Evolutionary conservation across 2,329 filamentous ascomycete species (phyloP).

Genomic region (Thermoascus crustaceus): DNA sequence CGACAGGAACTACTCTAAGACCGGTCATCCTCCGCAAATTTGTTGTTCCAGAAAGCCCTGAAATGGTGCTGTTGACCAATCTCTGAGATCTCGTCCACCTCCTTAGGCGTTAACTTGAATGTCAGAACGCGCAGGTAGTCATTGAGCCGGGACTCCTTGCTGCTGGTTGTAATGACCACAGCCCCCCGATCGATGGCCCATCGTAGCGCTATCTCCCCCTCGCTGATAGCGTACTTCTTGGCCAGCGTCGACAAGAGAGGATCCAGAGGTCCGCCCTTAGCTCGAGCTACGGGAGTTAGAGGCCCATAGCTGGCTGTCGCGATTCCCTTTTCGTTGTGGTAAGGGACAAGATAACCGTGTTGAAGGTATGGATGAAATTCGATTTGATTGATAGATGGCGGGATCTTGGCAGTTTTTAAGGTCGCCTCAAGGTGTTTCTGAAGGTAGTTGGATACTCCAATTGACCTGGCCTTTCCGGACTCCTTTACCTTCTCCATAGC

Average conservation of each 20-base stretch:
- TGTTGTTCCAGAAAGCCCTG: constrained; percentile 45
- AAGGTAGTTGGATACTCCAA: constrained; percentile 56
- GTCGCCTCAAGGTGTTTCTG: constrained; percentile 47
- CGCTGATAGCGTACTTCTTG: constrained; percentile 54
- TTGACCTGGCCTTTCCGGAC: constrained; percentile 51
- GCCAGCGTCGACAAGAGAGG: constrained; percentile 42
- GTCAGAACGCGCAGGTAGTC: constrained; percentile 49
- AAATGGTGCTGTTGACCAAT: constrained; percentile 44
- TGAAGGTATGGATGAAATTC: constrained; percentile 43
- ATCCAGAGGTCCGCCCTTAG: constrained; percentile 48
- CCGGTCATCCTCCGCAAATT: constrained; percentile 39
- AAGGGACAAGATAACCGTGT: constrained; percentile 33
- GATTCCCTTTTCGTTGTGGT: constrained; percentile 36
- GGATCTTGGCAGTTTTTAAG: constrained; percentile 31
- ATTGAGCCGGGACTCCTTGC: constrained; percentile 51
- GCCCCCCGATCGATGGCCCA: constrained; percentile 56
- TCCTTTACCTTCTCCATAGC: constrained; percentile 51
- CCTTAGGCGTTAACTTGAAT: constrained; percentile 52
- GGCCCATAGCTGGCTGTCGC: constrained; percentile 34
- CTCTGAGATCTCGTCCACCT: constrained; percentile 47
- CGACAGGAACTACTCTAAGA: constrained; percentile 11
- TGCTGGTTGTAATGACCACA: constrained; percentile 52
- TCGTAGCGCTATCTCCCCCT: constrained; percentile 49
- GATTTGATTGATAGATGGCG: constrained; percentile 30
- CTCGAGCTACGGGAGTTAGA: constrained; percentile 46